phyloP scores from a whole-genome alignment of 2,329 filamentous ascomycete genomes.

The Diaporthe destruens region DNA sequence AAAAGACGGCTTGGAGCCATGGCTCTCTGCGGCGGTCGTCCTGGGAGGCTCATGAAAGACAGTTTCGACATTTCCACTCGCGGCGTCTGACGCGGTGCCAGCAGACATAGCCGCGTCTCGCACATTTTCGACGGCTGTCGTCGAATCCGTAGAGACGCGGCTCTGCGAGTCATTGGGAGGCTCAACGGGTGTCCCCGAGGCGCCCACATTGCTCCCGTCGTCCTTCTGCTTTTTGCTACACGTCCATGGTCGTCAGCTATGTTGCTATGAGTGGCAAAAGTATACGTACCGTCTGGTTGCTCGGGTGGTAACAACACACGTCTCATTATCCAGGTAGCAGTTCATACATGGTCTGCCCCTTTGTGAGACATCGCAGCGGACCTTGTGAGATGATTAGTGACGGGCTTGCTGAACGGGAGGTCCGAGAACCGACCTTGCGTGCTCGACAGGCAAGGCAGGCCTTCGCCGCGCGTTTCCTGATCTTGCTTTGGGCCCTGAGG shows the following conservation, averaged over 20 bases:
- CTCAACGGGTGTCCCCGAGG: neutral
- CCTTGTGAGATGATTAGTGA: slow-evolving; percentile 50
- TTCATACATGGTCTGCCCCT: slow-evolving; percentile 64
- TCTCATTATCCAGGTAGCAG: slow-evolving; percentile 63
- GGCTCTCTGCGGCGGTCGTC: neutral
- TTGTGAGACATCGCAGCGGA: slow-evolving; percentile 64
- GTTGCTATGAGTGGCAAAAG: neutral
- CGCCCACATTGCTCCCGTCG: slow-evolving; percentile 8
- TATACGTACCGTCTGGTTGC: slow-evolving; percentile 55
- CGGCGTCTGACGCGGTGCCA: slow-evolving; percentile 20
- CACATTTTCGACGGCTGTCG: slow-evolving; percentile 47
- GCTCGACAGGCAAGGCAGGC: slow-evolving; percentile 64
- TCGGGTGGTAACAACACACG: slow-evolving; percentile 56
- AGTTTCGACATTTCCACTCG: slow-evolving; percentile 12
- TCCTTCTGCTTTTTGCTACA: slow-evolving; percentile 29
- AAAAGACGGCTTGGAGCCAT: neutral
- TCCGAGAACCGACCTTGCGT: slow-evolving; percentile 44
- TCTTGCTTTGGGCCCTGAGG: slow-evolving; percentile 47
- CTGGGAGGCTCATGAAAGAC: slow-evolving; percentile 3
- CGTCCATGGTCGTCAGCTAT: neutral
- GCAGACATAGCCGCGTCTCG: slow-evolving; percentile 12
- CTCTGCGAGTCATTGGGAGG: slow-evolving; percentile 20
- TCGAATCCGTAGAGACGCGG: neutral
- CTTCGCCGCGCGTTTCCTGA: slow-evolving; percentile 61
- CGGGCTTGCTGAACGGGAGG: neutral